Base-by-base conservation (phyloP, 2,329 filamentous ascomycete species). In the Hymenoscyphus albidus region DNA sequence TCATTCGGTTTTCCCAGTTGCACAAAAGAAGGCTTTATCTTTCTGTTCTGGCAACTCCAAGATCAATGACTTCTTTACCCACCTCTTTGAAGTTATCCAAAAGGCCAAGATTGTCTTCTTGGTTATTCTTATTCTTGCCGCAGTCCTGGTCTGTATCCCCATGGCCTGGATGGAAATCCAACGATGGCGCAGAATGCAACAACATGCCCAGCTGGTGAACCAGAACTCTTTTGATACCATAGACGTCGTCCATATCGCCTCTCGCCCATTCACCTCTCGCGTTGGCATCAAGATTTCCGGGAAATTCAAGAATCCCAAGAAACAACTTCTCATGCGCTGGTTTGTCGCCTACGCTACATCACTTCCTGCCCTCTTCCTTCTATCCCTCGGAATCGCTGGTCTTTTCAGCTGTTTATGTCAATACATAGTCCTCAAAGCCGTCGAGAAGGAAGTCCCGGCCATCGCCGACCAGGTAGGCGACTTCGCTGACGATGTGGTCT, bases 1-100 rank as follows among this genome's bases (percentile, higher is more conserved):
- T 74, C 83, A 87, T 16, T 85, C 85, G 13, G 78, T 89, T 10
- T 94, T 99, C 71, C 92, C 93, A 0, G 83, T 97, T 2, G 93
- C 95, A 1, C 80, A 88, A 71, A 97, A 96, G 79, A 84, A 96
- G 76, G 80, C 87, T 44, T 81, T 99, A 62, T 88, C 84, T 0
- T 98, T 99, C 79, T 99, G 95, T 80, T 92, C 92, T 54, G 87
- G 92, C 74, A 92, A 95, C 78, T 84, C 91, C 69, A 87, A 85
- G 39, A 90, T 99, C 77, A 87, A 88, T 73, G 82, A 88, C 68
- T 98, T 98, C 80, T 99, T 99, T 77, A 80, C 88, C 64, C 82
- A 82, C 13, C 81, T 98, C 1, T 85, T 86, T 60, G 78, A 85
- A 32, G 81, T 92, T 56, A 85, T 89, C n/a, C 78, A 82, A 62